Percentiles rank a stretch among this genome's conserved stretches.
Evolutionary conservation across 495 filamentous ascomycete species (phyloP).

Genomic region (Penicillium subrubescens): DNA sequence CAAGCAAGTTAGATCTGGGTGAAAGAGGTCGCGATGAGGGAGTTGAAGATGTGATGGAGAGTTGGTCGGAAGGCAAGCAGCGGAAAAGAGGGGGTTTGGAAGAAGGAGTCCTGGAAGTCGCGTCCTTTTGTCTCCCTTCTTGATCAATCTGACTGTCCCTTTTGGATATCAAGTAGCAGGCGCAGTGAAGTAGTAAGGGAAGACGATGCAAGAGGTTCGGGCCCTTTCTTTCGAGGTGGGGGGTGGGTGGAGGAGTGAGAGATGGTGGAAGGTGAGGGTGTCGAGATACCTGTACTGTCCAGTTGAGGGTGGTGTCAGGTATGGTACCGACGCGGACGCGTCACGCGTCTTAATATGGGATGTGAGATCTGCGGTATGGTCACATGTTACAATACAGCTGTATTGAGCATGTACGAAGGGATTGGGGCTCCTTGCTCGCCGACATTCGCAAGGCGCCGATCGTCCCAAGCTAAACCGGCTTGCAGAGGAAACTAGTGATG

Average conservation of each 20-base stretch:
- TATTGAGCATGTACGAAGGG: constrained; percentile 17
- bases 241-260: constrained; percentile 25
- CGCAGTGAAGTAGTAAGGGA: not conserved
- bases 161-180: not conserved
- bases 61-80: not conserved
- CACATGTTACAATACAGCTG: constrained; percentile 25
- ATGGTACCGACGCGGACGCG: constrained; percentile 35
- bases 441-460: constrained; percentile 19
- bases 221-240: constrained; percentile 15
- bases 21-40: not conserved
- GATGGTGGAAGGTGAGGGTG: constrained; percentile 12
- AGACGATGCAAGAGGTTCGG: constrained; percentile 14
- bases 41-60: not conserved
- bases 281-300: constrained; percentile 16
- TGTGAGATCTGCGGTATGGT: constrained; percentile 4
- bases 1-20: not conserved
- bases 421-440: constrained; percentile 21
- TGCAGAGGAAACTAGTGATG: not conserved
- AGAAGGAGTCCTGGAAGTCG: constrained; percentile 14
- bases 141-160: not conserved
- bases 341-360: constrained; percentile 33
- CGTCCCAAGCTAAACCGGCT: constrained; percentile 1
- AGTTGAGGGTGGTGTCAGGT: constrained; percentile 11
- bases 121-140: constrained; percentile 9
- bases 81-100: not conserved